Percentiles rank a stretch among this genome's conserved stretches.
These are phyloP conservation scores for Leccinum incarnatum DNA, from an alignment of 768 basidiomycete species.

Conservation along the genomic window DNA sequence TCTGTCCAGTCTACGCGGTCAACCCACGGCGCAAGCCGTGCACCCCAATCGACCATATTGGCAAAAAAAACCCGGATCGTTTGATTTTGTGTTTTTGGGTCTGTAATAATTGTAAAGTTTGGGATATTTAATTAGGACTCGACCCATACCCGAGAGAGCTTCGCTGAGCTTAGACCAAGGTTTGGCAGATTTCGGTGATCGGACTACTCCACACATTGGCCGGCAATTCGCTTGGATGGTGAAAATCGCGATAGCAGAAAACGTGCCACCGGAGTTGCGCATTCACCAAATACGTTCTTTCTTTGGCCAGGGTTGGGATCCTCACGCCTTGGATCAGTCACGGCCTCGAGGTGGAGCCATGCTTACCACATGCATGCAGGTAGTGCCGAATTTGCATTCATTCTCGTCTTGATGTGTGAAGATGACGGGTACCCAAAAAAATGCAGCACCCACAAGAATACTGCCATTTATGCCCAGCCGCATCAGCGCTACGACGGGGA, in stretches of 20 bases:
- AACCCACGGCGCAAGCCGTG: conserved; percentile 8
- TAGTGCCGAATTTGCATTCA: conserved; percentile 31
- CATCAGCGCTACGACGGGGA: conserved; percentile 18
- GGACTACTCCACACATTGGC: conserved; percentile 22
- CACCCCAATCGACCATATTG: conserved; percentile 9
- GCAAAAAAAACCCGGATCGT: conserved; percentile 2
- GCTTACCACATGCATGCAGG: conserved; percentile 30
- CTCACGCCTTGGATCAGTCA: conserved; percentile 33
- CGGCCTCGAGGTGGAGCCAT: conserved; percentile 34
- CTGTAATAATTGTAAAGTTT: conserved; percentile 18
- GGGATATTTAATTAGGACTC: conserved; percentile 20
- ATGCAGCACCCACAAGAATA: conserved; percentile 25
- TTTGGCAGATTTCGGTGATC: conserved; percentile 25
- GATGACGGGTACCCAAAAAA: conserved; percentile 12
- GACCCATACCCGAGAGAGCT: conserved; percentile 15
- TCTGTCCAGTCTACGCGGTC: conserved; percentile 2
- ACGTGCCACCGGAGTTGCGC: conserved; percentile 24
- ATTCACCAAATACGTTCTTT: conserved; percentile 7
- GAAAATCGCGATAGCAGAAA: conserved; percentile 6
- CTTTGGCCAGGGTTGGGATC: conserved; percentile 26
- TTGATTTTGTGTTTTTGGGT: conserved; percentile 7
- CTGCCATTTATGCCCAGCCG: conserved; percentile 17
- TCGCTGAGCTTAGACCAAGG: conserved; percentile 32
- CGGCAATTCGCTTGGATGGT: conserved; percentile 25
- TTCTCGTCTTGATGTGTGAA: conserved; percentile 28